Evolutionary conservation across 2,329 filamentous ascomycete species (phyloP).

Genomic region (Tolypocladium ovalisporum): DNA sequence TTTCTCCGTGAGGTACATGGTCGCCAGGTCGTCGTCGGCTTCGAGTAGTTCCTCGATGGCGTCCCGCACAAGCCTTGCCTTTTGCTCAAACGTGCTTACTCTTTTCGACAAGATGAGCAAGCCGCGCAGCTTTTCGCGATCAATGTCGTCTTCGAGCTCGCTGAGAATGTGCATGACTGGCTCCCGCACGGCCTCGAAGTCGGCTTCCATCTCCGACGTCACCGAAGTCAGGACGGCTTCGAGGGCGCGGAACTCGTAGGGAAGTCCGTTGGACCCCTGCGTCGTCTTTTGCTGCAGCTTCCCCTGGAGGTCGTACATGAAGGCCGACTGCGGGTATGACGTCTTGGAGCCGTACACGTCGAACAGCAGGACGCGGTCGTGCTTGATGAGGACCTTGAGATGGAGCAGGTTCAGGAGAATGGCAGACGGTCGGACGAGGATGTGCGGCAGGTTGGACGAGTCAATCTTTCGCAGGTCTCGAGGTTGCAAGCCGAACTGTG

Average conservation of each 20-base stretch:
- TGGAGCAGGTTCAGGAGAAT: conserved; percentile 96
- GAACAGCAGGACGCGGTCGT: conserved; percentile 88
- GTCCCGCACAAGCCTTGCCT: conserved; percentile 84
- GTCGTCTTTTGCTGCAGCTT: conserved; percentile 69
- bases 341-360: conserved; percentile 92
- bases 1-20: conserved; percentile 95
- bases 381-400: conserved; percentile 88
- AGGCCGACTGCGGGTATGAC: conserved; percentile 89
- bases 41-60: conserved; percentile 92
- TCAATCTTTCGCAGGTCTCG: conserved; percentile 97
- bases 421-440: conserved; percentile 82
- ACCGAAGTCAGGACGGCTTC: conserved; percentile 93
- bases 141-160: conserved; percentile 92
- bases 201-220: conserved; percentile 80
- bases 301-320: conserved; percentile 94
- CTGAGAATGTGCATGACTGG: conserved; percentile 81
- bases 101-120: conserved; percentile 92
- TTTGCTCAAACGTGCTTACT: conserved; percentile 94
- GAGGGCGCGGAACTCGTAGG: conserved; percentile 92
- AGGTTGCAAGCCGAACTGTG: conserved; percentile 77
- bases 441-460: conserved; percentile 88
- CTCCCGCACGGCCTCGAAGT: conserved; percentile 88
- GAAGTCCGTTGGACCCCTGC: conserved; percentile 52
- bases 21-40: conserved; percentile 85
- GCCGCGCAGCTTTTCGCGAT: conserved; percentile 82